Evolutionary conservation across 345 rosid genomes (phyloP), one percentile per base, ranked within the genome.

Genomic region (Populus davidiana): DNA sequence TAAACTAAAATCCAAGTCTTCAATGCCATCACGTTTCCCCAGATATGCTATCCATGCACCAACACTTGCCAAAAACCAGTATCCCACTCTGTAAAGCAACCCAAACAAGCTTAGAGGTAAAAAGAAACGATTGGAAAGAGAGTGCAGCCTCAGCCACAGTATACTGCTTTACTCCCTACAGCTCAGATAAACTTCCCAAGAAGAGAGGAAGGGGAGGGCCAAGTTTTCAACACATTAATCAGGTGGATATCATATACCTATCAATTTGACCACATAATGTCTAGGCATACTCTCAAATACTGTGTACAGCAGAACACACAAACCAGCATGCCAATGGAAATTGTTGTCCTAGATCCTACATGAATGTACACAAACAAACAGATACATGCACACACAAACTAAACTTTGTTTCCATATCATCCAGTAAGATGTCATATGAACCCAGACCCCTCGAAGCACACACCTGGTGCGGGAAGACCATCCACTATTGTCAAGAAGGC

Each of bases 391-490:
- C 8, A 69, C 3, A 66, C n/a, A 31, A 31, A 44, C 73, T 5
- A 27, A 70, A 25, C 18, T 27, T 7, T 70, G 20, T 7, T 47
- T 17, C 54, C 23, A 29, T 18, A 71, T 70, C 20, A 25, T 49
- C 9, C n/a, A 31, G 9, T 3, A 36, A 54, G 0, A 33, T 27
- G 20, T 33, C n/a, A 33, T 66, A 49, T 10, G 35, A 78, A 31
- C 31, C 17, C 14, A 5, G 66, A 52, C 35, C 72, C 29, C 36
- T 23, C 6, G 36, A 47, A 43, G 29, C 38, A 20, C 84, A 70
- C 50, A 96, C 99, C 98, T 96, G 65, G 99, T 92, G 72, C 98
- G 98, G 75, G 97, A 89, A 84, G 99, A 96, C 99, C 99, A 96
- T 35, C 99, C 97, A 85, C 88, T 92, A 75, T 94, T 96, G 75